Base-by-base conservation (phyloP, 164 flowering plant genomes). In the Vitis cinerea region DNA sequence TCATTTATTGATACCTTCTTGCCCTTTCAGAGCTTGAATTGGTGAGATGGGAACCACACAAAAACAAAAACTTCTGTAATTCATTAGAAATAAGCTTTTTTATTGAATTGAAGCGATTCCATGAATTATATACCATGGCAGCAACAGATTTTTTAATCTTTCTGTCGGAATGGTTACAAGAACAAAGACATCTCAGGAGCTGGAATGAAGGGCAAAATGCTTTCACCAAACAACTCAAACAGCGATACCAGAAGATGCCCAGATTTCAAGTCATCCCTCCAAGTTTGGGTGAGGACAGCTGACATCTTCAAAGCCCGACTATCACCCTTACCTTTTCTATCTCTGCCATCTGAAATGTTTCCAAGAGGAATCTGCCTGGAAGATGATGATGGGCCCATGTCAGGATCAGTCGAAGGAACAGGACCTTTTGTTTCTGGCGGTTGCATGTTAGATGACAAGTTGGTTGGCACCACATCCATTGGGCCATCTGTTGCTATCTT, bases 221-320 rank as follows among this genome's bases (percentile, higher is more conserved):
- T 56, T 63, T 86, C 84, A 31, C 87, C 87, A 66, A 79, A 83
- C 12, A 70, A 62, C 19, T 83, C 86, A 57, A 71, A 72, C 67
- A 77, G 63, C 8, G 84, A 80, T 5, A 83, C 79, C 74, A 90
- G 64, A 27, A 88, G 71, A 16, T 76, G 71, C 53, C 91, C 94
- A 1, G 87, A 83, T 61, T 88, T 82, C 62, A 85, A 52, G 65
- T 90, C 93, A 53, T 90, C 90, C 77, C 85, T 91, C 96, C 91
- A 85, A 12, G 87, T 82, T 70, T 80, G 95, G 60, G 75, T 55
- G 13, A 88, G 85, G 12, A 76, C 69, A 14, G 88, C 81, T 8
- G 87, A 68, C 68, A 48, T 70, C 58, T 80, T 87, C 10, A 68
- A 50, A 27, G 71, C 72, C 67, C 68, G 84, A 50, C 66, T 74